Evolutionary conservation across 495 filamentous ascomycete genomes (phyloP), one percentile per base, ranked within the genome.

Genomic region (Daldinia grandis): DNA sequence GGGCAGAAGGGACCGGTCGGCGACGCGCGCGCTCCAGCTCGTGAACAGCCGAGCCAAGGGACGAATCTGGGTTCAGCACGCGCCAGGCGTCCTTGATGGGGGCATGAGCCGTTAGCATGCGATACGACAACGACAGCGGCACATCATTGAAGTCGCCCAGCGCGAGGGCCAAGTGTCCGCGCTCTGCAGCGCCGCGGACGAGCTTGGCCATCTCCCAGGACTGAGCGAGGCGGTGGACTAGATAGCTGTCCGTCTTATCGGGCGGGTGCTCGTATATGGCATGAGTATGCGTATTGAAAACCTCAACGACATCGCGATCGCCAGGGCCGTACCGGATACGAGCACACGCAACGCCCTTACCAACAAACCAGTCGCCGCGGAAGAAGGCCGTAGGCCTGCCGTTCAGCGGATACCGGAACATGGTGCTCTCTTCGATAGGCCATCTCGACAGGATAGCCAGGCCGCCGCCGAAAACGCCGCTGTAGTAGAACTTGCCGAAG

Each of bases 181-280:
- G 84, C 73, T 95, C 93, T 1, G 89, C 86, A 12, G 96, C 95
- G 21, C 88, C 92, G 5, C 93, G 90, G 79, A 97, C 91, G 7
- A 98, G 81, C 80, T 97, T 97, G 33, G 94, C 86, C 53, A 98
- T 93, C 80, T 98, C 92, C 95, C 95, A 99, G n/a, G 95, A 91
- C 78, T 99, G 95, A 0, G 95, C 93, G 4, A 90, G 92, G 25
- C 94, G 91, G 72, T 98, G 96, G 77, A 91, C 93, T 24, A 93
- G 74, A 76, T 98, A 98, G 25, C 91, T 93, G 75, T 97, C 93
- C 66, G 93, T 78, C 21, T 87, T 58, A 14, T 63, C 56, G 38
- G 81, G 88, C 74, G 93, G 88, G 47, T 83, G 81, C 75, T 95
- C 92, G 76, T 99, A 98, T 3, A 93, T 93, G 9, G 95, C 91